Base-by-base conservation (phyloP, 106 monocot species). In the Agapanthus africanus region DNA sequence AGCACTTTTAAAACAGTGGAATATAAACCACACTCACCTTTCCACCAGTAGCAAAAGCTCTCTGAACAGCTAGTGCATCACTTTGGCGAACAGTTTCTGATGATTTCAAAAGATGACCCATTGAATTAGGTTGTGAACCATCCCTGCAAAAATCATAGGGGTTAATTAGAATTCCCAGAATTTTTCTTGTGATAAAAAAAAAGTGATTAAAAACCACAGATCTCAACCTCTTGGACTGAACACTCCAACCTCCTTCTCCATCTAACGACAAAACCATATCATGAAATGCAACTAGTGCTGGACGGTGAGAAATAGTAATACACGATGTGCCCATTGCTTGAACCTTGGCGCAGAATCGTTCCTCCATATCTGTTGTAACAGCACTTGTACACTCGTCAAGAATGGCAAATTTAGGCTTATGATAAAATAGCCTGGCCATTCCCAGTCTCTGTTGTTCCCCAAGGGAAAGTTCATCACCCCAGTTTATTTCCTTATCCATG, bases 351-450 rank as follows among this genome's bases (percentile, higher is more conserved):
- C 99, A 99, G 66, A 99, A 99, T 22, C 99, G 84, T 67, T 99
- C 99, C 71, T 99, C 99, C 99, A 99, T 99, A 68, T 99, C 87
- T 4, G 93, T 93, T 76, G 99, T 93, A 40, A 99, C 99, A 41
- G 99, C 99, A 90, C 99, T 99, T n/a, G 99, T 99, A 63, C 99
- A 99, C 73, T 99, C 99, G 65, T 99, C 99, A 70, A 99, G 85
- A 81, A 99, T 99, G 32, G 99, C 99, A 80, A 99, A 99, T 64
- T 85, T 99, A 23, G 99, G 99, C 74, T 82, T 99, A 71, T 99
- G 99, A 77, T 93, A 99, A 68, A 99, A 99, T 40, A 99, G 72
- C 26, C 99, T 80, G 56, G 99, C 99, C 99, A 99, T 99, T 66
- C 99, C 99, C 3, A 99, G 74, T 74, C 99, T 84, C 69, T 99